Evolutionary conservation across 257 asterid genomes (phyloP), one percentile per base, ranked within the genome.

Genomic region (Solanum tacnaense): DNA sequence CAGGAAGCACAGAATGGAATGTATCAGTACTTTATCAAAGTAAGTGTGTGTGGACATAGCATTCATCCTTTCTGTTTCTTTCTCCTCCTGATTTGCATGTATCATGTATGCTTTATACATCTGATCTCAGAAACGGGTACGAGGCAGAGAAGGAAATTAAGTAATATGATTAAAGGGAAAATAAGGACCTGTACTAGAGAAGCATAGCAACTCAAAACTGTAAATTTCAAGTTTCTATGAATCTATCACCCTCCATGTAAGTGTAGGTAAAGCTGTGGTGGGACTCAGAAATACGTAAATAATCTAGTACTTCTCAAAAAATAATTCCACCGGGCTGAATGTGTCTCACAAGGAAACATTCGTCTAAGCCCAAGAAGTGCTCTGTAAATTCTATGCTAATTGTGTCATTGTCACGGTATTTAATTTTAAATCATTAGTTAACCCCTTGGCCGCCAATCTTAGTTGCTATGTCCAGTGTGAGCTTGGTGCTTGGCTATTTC

Each of bases 21-120:
- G 88, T 95, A 95, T 92, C 98, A 94, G 90, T 97, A 96, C 91
- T 97, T 96, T 88, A 65, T 94, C 88, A 97, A 97, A 98, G 99
- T 95, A 83, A 90, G 92, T 85, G 29, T 86, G 44, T 75, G 41
- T 62, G 56, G 81, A 68, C 32, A 83, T 23, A 49, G 67, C 6
- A 34, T 39, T 46, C 68, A n/a, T 34, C 87, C 73, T 21, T 85
- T 21, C 27, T 29, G 7, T 13, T 75, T 23, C 52, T 70, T 18
- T 86, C 41, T 86, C 87, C 67, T 67, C 70, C 38, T 8, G 9
- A 44, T 27, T 79, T 79, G 67, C 84, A 25, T 41, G 65, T 9
- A 4, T 78, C 18, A 39, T 25, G 36, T 78, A 78, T 25, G 34
- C 84, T 27, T 46, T 52, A 27, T 46, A 46, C 25, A 79, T 79